These are phyloP conservation scores for Ophiobolus disseminans DNA, from an alignment of 2,329 filamentous ascomycete genomes.

Conservation along the genomic window DNA sequence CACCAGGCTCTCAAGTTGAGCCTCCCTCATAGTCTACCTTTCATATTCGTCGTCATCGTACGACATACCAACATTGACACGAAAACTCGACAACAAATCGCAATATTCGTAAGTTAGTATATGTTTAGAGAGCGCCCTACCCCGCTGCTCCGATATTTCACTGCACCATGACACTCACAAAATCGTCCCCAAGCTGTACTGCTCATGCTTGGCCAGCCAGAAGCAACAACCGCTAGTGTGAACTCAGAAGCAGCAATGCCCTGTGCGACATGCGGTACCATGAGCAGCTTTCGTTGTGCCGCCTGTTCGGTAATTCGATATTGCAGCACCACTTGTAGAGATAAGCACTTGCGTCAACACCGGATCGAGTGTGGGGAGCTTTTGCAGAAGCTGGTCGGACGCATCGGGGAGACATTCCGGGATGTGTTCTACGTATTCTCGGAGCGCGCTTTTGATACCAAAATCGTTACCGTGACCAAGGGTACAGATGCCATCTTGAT, in stretches of 20 bases:
- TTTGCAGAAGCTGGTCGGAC: background rate
- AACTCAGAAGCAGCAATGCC: background rate
- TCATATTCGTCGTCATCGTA: too few relatives aligned
- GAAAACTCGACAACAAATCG: background rate
- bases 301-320: background rate
- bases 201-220: background rate
- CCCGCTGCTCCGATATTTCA: too few relatives aligned
- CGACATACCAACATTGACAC: background rate
- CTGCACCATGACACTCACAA: background rate
- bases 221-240: background rate
- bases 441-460: background rate
- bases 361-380: background rate
- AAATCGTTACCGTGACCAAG: background rate
- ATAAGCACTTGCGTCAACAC: background rate
- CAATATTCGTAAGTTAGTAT: background rate
- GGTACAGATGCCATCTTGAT: background rate
- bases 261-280: background rate
- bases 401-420: background rate
- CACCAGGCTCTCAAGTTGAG: too few relatives aligned
- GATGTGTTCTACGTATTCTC: background rate
- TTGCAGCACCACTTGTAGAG: background rate
- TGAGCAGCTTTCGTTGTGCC: background rate
- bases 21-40: too few relatives aligned
- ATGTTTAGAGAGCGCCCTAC: background rate
- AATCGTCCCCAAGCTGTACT: background rate